Percentiles rank a stretch among this genome's conserved stretches.
phyloP scores from a whole-genome alignment of 176 grass and related monocot genomes.

The Chloris gayana region DNA sequence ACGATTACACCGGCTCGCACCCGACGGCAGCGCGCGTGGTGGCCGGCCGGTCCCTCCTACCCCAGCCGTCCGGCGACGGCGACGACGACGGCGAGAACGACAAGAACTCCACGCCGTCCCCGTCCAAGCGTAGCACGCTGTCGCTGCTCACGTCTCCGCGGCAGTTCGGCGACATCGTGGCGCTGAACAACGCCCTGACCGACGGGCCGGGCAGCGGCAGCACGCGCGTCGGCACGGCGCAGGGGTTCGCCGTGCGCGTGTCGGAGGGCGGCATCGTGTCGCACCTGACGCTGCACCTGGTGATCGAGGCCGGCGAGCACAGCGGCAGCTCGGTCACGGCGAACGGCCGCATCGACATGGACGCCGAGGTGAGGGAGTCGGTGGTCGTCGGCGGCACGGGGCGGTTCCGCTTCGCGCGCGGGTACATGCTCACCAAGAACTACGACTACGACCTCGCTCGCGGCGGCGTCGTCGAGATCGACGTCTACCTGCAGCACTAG shows the following conservation, averaged over 20 bases:
- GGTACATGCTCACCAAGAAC: constrained; percentile 53
- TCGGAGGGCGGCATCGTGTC: constrained; percentile 48
- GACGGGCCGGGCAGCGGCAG: not conserved
- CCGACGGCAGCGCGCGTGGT: constrained; percentile 5
- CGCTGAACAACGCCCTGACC: constrained; percentile 47
- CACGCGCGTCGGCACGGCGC: constrained; percentile 32
- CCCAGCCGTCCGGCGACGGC: not conserved
- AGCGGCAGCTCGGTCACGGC: constrained; percentile 46
- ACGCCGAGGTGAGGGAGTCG: constrained; percentile 41
- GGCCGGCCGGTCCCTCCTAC: constrained; percentile 2
- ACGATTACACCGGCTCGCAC: not conserved
- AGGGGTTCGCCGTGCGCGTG: constrained; percentile 38
- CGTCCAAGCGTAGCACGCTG: no score
- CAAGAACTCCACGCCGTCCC: no score
- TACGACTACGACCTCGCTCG: constrained; percentile 51
- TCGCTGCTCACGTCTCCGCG: not conserved
- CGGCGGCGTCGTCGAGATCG: constrained; percentile 62
- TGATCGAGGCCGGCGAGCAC: constrained; percentile 48
- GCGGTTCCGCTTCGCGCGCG: constrained; percentile 42
- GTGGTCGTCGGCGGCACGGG: constrained; percentile 63
- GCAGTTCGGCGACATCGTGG: constrained; percentile 47
- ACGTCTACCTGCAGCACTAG: no score
- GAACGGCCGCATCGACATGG: constrained; percentile 53
- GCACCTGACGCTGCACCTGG: constrained; percentile 51
- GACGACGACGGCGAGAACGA: no score